Percentiles rank a stretch among this genome's conserved stretches.
Conservation (phyloP, 805 yeast species). For the Hanseniaspora taiwanica region DNA sequence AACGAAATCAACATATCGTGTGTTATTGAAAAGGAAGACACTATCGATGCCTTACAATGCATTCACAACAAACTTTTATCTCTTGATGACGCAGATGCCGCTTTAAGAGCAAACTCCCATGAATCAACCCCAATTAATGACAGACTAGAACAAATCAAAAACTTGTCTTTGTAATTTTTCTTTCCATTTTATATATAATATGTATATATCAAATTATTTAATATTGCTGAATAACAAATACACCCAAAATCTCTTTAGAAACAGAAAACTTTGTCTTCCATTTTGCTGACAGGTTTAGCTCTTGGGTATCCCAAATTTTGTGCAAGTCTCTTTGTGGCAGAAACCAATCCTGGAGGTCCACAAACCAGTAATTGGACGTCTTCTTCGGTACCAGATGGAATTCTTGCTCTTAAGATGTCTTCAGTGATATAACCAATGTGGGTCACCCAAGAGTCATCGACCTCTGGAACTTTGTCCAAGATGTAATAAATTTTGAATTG, state of each 20-base stretch:
- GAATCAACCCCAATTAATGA: conserved; percentile 28
- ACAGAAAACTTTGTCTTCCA: conserved; percentile 82
- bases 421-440: conserved; percentile 69
- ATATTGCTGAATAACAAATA: background rate
- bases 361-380: conserved; percentile 57
- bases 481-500: conserved; percentile 57
- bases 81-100: conserved; percentile 16
- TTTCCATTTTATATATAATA: background rate
- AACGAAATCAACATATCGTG: conserved; percentile 95
- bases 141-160: conserved; percentile 32
- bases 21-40: conserved; percentile 74
- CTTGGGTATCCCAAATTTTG: conserved; percentile 54
- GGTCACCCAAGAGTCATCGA: conserved; percentile 58
- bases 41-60: conserved; percentile 72
- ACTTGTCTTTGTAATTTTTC: conserved; percentile 12
- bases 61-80: conserved; percentile 70
- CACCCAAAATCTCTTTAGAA: conserved; percentile 33
- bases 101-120: conserved; percentile 7
- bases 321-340: conserved; percentile 60
- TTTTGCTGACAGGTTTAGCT: conserved; percentile 79
- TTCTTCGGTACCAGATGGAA: conserved; percentile 29
- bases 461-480: conserved; percentile 48
- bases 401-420: conserved; percentile 48
- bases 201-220: background rate
- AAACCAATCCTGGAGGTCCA: conserved; percentile 90